Percentiles rank a stretch among this genome's conserved stretches.
These are phyloP conservation scores for Lepraria neglecta DNA, from an alignment of 495 filamentous ascomycete species.

Conservation along the genomic window DNA sequence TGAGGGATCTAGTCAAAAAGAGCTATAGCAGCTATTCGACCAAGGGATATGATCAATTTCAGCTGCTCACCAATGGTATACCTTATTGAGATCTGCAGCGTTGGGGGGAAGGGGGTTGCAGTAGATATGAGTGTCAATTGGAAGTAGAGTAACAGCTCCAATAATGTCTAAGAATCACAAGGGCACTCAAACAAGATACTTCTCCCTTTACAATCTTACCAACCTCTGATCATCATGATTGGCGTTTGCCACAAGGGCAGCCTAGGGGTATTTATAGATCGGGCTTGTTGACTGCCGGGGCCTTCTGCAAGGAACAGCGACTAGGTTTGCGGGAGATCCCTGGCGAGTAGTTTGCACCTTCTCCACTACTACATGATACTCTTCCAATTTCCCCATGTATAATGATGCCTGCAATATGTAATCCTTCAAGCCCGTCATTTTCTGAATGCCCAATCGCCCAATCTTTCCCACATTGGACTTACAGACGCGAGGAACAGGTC, in stretches of 20 bases:
- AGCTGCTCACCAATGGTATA: slow-evolving; percentile 94
- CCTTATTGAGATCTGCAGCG: slow-evolving; percentile 54
- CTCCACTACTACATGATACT: neutral
- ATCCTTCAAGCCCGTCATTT: neutral
- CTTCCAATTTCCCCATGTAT: neutral
- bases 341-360: neutral
- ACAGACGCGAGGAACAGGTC: neutral
- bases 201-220: too few relatives aligned
- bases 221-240: too few relatives aligned
- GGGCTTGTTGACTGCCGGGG: neutral
- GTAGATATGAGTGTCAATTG: neutral
- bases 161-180: too few relatives aligned
- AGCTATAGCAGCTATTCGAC: slow-evolving; percentile 85
- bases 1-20: slow-evolving; percentile 79
- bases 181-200: too few relatives aligned
- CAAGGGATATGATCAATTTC: slow-evolving; percentile 93
- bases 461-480: neutral
- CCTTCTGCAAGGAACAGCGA: slow-evolving; percentile 8
- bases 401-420: neutral
- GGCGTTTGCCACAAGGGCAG: too few relatives aligned
- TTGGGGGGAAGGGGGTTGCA: neutral
- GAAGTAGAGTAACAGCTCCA: neutral
- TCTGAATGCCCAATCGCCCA: neutral
- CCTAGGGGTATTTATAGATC: slow-evolving; percentile 4
- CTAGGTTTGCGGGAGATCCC: neutral